phyloP scores from a whole-genome alignment of 805 yeast species.

The Saturnispora kantuleensis region DNA sequence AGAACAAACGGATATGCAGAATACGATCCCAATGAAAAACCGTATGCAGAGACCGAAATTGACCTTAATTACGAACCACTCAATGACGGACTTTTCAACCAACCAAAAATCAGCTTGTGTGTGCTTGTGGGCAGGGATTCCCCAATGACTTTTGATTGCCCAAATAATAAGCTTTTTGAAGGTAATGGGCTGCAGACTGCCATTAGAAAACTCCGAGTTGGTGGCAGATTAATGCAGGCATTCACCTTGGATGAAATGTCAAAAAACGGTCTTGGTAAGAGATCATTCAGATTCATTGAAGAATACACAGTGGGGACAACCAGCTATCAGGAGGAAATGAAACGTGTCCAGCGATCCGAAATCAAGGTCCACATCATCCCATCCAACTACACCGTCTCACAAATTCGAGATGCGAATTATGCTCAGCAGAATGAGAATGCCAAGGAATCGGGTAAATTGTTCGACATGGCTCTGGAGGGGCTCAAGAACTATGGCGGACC shows the following conservation, averaged over 20 bases:
- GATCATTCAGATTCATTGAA: conserved; percentile 70
- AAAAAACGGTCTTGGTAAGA: conserved; percentile 62
- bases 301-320: conserved; percentile 47
- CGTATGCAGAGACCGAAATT: conserved; percentile 13
- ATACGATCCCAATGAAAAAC: conserved; percentile 8
- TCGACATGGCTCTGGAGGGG: conserved; percentile 71
- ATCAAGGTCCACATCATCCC: conserved; percentile 73
- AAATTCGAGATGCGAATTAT: conserved; percentile 64
- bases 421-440: conserved; percentile 86
- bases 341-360: conserved; percentile 36
- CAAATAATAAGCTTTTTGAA: conserved; percentile 42
- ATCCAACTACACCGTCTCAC: conserved; percentile 54
- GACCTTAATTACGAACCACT: conserved; percentile 45
- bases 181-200: conserved; percentile 65
- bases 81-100: conserved; percentile 23
- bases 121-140: conserved; percentile 71
- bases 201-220: conserved; percentile 62
- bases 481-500: conserved; percentile 47
- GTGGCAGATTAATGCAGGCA: conserved; percentile 83
- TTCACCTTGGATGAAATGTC: conserved; percentile 86
- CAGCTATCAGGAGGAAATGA: conserved; percentile 32
- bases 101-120: conserved; percentile 77
- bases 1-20: conserved; percentile 27
- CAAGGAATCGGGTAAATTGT: conserved; percentile 63
- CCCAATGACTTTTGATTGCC: conserved; percentile 59